phyloP scores from a whole-genome alignment of 257 asterid species.

The Salvia rosmarinus region DNA sequence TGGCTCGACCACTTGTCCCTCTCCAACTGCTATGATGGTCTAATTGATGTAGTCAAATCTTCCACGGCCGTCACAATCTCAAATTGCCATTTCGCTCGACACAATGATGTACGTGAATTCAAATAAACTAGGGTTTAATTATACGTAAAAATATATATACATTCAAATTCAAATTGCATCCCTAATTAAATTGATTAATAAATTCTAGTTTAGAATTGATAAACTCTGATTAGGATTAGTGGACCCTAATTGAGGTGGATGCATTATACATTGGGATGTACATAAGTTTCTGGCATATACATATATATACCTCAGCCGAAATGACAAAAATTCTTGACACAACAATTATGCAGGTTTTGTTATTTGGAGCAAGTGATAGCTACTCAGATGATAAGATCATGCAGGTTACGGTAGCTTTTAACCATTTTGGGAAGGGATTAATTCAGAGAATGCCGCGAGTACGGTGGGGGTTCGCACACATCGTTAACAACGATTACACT shows the following conservation, averaged over 20 bases:
- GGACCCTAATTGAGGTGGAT: too few species aligned
- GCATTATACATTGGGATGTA: too few species aligned
- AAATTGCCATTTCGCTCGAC: slow-evolving; percentile 57
- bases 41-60: slow-evolving; percentile 56
- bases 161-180: too few species aligned
- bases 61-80: slow-evolving; percentile 75
- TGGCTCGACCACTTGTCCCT: slow-evolving; percentile 73
- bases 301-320: too few species aligned
- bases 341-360: slow-evolving; percentile 46
- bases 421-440: slow-evolving; percentile 63
- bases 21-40: slow-evolving; percentile 56
- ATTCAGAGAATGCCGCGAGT: slow-evolving; percentile 66
- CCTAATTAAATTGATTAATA: too few species aligned
- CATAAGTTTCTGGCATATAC: too few species aligned
- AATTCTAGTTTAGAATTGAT: too few species aligned
- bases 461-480: slow-evolving; percentile 58
- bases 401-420: slow-evolving; percentile 70
- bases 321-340: neutral
- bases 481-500: slow-evolving; percentile 62
- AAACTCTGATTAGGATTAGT: too few species aligned
- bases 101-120: slow-evolving; percentile 48
- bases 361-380: slow-evolving; percentile 61
- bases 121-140: neutral
- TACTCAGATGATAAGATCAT: slow-evolving; percentile 45
- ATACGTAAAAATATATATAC: too few species aligned